Percentiles rank a stretch among this genome's conserved stretches.
Conservation (phyloP, 2,329 filamentous ascomycete species). For the Atkinsonella hypoxylon region DNA sequence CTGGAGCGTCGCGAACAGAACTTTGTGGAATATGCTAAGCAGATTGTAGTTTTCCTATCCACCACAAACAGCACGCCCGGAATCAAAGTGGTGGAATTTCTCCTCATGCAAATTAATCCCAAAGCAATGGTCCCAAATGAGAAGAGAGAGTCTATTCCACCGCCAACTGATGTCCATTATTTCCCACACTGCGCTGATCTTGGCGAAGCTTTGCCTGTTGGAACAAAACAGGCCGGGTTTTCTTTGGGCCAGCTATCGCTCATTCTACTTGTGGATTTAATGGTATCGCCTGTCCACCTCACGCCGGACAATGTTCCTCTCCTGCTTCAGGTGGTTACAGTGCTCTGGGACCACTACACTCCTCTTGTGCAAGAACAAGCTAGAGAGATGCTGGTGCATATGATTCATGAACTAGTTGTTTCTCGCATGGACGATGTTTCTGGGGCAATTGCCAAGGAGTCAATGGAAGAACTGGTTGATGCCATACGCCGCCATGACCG, state of each 20-base stretch:
- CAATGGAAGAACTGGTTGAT: constrained; percentile 81
- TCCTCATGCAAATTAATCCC: constrained; percentile 80
- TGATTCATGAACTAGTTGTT: constrained; percentile 92
- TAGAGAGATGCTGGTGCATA: constrained; percentile 91
- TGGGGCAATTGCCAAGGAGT: constrained; percentile 49
- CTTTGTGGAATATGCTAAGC: constrained; percentile 95
- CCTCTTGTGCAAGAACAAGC: constrained; percentile 92
- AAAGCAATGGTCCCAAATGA: constrained; percentile 95
- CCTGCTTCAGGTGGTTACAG: constrained; percentile 79
- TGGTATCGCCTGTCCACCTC: constrained; percentile 82
- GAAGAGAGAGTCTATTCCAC: constrained; percentile 55
- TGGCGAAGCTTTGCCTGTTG: constrained; percentile 64
- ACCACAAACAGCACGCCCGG: constrained; percentile 63
- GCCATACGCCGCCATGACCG: constrained; percentile 73
- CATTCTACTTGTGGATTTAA: constrained; percentile 87
- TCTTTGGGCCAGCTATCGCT: constrained; percentile 87
- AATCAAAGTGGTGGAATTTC: constrained; percentile 85
- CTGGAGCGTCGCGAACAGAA: constrained; percentile 92
- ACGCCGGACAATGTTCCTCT: constrained; percentile 70
- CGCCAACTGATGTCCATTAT: constrained; percentile 59
- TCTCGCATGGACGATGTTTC: constrained; percentile 59
- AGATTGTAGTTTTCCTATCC: constrained; percentile 92
- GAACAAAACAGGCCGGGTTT: constrained; percentile 84
- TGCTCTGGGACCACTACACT: constrained; percentile 96
- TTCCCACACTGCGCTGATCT: constrained; percentile 88